Evolutionary conservation across 2,329 filamentous ascomycete genomes (phyloP).

Genomic region (Chrysosporium keratinophilum): DNA sequence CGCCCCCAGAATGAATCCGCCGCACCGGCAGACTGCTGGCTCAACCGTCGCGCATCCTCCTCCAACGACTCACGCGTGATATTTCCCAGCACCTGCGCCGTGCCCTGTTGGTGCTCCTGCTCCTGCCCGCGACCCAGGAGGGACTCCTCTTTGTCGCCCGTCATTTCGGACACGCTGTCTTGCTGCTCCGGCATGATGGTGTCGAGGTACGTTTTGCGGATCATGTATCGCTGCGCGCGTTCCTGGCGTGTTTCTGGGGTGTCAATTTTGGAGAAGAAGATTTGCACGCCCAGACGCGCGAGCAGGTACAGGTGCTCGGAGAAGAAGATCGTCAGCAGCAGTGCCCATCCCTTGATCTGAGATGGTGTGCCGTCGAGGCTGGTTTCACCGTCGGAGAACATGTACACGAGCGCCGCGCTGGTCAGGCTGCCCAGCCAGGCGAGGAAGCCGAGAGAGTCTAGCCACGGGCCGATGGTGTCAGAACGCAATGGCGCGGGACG

Average conservation of each 20-base stretch:
- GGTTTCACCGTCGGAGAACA: constrained; percentile 56
- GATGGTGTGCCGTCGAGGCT: constrained; percentile 31
- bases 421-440: constrained; percentile 88
- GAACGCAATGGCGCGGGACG: constrained; percentile 81
- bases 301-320: constrained; percentile 85
- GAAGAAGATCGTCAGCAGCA: constrained; percentile 72
- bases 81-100: constrained; percentile 1
- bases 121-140: background rate
- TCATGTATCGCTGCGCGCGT: constrained; percentile 65
- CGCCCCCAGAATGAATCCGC: constrained; percentile 36
- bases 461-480: constrained; percentile 89
- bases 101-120: background rate
- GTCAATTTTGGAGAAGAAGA: constrained; percentile 68
- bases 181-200: background rate
- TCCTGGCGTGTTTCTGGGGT: constrained; percentile 80
- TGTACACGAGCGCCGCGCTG: constrained; percentile 74
- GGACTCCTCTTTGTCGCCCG: background rate
- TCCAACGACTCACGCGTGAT: constrained; percentile 33
- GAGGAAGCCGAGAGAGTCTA: constrained; percentile 76
- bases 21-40: constrained; percentile 25
- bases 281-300: constrained; percentile 60
- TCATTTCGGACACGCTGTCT: background rate
- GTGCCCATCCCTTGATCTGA: constrained; percentile 65
- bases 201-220: constrained; percentile 69
- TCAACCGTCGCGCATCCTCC: constrained; percentile 33